Percentiles rank a stretch among this genome's conserved stretches.
Conservation (phyloP, 495 filamentous ascomycete species). For the Chaetomium fimeti region DNA sequence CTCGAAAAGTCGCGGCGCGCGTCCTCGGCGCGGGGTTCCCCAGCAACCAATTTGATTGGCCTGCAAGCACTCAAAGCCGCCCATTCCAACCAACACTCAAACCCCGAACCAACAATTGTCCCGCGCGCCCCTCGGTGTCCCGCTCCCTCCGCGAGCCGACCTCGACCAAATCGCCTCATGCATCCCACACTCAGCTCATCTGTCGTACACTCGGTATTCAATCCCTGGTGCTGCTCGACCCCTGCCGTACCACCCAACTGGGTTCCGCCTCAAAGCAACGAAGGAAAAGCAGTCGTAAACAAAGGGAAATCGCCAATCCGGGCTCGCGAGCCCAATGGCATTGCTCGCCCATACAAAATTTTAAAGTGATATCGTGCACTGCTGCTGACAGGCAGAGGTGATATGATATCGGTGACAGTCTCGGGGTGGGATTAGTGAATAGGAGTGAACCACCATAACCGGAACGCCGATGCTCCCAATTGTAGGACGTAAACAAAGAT, state of each 20-base stretch:
- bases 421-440: constrained; percentile 7
- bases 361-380: not conserved
- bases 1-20: constrained; percentile 30
- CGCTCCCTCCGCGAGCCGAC: not conserved
- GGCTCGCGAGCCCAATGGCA: not conserved
- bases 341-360: not conserved
- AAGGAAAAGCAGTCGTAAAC: constrained; percentile 10
- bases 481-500: not conserved
- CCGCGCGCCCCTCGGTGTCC: constrained; percentile 1
- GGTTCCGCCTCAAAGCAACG: not conserved
- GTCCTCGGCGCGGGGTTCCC: constrained; percentile 18
- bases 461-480: not conserved
- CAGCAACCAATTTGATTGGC: constrained; percentile 20
- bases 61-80: constrained; percentile 5
- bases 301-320: constrained; percentile 5
- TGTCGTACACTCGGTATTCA: constrained; percentile 16
- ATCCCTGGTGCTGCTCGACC: not conserved
- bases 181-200: not conserved
- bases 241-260: not conserved
- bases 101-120: constrained; percentile 1
- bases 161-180: not conserved
- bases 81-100: constrained; percentile 17
- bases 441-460: not conserved
- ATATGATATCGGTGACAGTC: not conserved
- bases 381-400: not conserved